phyloP scores from a whole-genome alignment of 2,329 filamentous ascomycete genomes.

The Fusarium haematococcum region DNA sequence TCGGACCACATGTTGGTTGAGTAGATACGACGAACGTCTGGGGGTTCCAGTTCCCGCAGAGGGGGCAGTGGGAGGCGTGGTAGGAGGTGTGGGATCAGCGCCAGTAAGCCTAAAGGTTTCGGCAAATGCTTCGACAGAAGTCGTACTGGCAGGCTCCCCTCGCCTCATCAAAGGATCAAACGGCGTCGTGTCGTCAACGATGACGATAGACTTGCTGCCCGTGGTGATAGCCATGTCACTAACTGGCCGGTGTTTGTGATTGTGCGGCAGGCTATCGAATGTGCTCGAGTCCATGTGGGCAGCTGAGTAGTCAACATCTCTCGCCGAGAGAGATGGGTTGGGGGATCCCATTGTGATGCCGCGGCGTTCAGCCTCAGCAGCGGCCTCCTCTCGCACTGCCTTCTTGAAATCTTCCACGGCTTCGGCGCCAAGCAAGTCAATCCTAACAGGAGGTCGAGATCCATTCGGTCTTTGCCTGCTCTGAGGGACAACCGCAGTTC shows the following conservation, averaged over 20 bases:
- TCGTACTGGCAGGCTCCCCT: conserved; percentile 56
- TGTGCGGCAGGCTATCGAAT: conserved; percentile 50
- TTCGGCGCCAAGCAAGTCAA: conserved; percentile 85
- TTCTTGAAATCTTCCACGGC: conserved; percentile 83
- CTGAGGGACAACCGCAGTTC: conserved; percentile 71
- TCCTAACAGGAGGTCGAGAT: conserved; percentile 69
- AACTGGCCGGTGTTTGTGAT: conserved; percentile 54
- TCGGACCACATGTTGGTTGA: conserved; percentile 59
- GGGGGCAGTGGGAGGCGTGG: conserved; percentile 65
- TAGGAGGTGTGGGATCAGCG: conserved; percentile 70
- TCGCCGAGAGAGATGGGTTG: conserved; percentile 43
- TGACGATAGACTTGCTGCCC: conserved; percentile 91
- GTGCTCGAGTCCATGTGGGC: conserved; percentile 56
- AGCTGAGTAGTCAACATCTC: conserved; percentile 56
- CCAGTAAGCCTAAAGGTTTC: conserved; percentile 63
- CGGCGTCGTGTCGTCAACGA: conserved; percentile 77
- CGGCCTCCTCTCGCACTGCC: conserved; percentile 75
- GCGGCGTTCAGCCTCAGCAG: conserved; percentile 49
- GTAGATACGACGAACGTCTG: conserved; percentile 66
- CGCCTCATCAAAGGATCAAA: conserved; percentile 62
- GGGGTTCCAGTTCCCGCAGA: conserved; percentile 53
- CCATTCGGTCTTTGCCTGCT: conserved; percentile 58
- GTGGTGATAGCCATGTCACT: conserved; percentile 74
- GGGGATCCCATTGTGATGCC: conserved; percentile 36
- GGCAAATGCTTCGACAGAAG: conserved; percentile 65